These are phyloP conservation scores for Yamadazyma sp. DNA, from an alignment of 805 yeast genomes.

Conservation along the genomic window DNA sequence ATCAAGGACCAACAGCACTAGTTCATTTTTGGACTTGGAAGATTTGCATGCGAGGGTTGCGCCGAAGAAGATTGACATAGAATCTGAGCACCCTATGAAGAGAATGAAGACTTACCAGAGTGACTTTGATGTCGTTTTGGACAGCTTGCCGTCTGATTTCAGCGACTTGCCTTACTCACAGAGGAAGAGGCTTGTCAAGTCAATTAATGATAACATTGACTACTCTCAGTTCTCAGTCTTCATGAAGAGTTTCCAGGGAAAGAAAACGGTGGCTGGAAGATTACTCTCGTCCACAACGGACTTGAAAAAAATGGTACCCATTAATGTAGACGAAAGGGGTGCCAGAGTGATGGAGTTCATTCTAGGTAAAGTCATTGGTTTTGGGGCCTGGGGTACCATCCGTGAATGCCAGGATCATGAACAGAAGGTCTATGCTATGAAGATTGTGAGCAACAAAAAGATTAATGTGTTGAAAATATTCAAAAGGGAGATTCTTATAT, in stretches of 20 bases:
- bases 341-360: conserved; percentile 60
- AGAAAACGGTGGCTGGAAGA: conserved; percentile 42
- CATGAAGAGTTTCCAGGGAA: conserved; percentile 36
- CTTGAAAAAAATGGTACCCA: conserved; percentile 29
- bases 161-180: conserved; percentile 60
- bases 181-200: conserved; percentile 46
- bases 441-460: conserved; percentile 42
- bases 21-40: conserved; percentile 41
- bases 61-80: conserved; percentile 37
- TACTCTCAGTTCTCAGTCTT: conserved; percentile 43
- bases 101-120: conserved; percentile 12
- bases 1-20: conserved; percentile 24
- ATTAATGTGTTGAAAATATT: conserved; percentile 54
- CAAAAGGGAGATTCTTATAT: conserved; percentile 68
- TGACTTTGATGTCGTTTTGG: conserved; percentile 39
- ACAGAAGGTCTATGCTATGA: conserved; percentile 53
- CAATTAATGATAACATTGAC: conserved; percentile 40
- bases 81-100: conserved; percentile 5
- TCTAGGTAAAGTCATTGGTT: conserved; percentile 75
- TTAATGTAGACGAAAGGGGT: conserved; percentile 64
- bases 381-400: conserved; percentile 89
- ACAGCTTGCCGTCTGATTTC: conserved; percentile 53
- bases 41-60: conserved; percentile 44
- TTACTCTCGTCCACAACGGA: conserved; percentile 41
- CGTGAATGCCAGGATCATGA: conserved; percentile 55